Base-by-base conservation (phyloP, 306 rosid species). In the Vicia faba region DNA sequence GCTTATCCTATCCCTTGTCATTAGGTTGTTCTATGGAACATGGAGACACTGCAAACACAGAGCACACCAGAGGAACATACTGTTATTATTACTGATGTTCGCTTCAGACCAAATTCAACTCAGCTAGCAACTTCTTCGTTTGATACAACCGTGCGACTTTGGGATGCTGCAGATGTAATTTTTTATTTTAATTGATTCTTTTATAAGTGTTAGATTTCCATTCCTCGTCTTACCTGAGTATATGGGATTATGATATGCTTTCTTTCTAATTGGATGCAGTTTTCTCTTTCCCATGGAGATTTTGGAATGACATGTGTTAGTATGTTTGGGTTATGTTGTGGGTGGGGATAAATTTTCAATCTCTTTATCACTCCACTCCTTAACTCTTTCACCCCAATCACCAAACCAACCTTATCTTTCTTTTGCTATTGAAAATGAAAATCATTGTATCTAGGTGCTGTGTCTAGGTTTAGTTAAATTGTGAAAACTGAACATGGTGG, bases 101-200 rank as follows among this genome's bases (percentile, higher is more conserved):
- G 93, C 50, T 89, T 92, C 75, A 84, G 96, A 83, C 93, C 96
- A 56, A 87, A 92, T 87, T 86, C 96, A 69, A 78, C 93, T 71
- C 93, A 92, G 84, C 75, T 92, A 72, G 98, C 96, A 64, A 92
- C 98, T 7, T 83, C 98, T 72, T 92, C 98, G 68, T 87, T 87
- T 74, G 98, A 92, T 81, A 77, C 88, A 68, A 85, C 98, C 51
- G 84, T 92, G 78, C 88, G 89, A 74, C 83, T 92, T 67, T 92
- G 98, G 98, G 93, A 92, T 75, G 96, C 98, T 69, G 85, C 91
- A n/a, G 81, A 86, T 58, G 98, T 92, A 89, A 61, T 73, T 40
- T 50, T 53, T 59, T 59, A 59, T 51, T 25, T 31, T 70, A 60
- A 16, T 6, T 48, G 59, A 49, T 70, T 60, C 38, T 64, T 18